Conservation (phyloP, 2,329 filamentous ascomycete genomes). For the Chaetomium strumarium region DNA sequence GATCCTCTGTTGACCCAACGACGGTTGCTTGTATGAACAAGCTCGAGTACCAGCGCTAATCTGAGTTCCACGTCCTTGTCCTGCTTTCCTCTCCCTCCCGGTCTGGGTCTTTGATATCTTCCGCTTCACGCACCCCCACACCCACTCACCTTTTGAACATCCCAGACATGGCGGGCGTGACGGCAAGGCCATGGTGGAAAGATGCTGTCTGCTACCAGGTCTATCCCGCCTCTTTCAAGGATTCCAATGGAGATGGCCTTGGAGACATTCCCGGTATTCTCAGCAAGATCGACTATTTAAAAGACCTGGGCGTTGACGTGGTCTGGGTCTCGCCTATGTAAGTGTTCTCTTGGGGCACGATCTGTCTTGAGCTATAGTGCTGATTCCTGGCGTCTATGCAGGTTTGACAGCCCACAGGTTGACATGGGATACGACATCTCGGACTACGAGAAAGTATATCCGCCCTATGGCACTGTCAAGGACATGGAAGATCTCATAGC, state of each 20-base stretch:
- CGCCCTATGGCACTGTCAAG: constrained; percentile 54
- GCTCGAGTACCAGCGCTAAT: too few species aligned
- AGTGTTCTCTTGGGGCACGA: constrained; percentile 14
- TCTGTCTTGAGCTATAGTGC: constrained; percentile 13
- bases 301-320: constrained; percentile 45
- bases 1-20: too few species aligned
- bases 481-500: constrained; percentile 59
- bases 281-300: constrained; percentile 46
- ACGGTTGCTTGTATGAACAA: too few species aligned
- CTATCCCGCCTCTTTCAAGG: constrained; percentile 51
- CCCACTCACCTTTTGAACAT: too few species aligned
- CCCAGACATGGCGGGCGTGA: constrained; percentile 5
- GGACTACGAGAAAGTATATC: constrained; percentile 53
- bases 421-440: constrained; percentile 62
- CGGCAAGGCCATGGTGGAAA: constrained; percentile 45
- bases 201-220: constrained; percentile 51
- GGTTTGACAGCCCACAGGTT: constrained; percentile 39
- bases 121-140: background rate
- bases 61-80: too few species aligned
- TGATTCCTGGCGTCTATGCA: constrained; percentile 33
- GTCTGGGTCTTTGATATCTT: background rate
- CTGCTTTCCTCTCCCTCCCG: background rate
- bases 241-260: constrained; percentile 48
- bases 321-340: constrained; percentile 40
- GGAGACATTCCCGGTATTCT: constrained; percentile 50